Conservation (phyloP, 1,284 basidiomycete genomes). For the Cryptococcus wingfieldii region DNA sequence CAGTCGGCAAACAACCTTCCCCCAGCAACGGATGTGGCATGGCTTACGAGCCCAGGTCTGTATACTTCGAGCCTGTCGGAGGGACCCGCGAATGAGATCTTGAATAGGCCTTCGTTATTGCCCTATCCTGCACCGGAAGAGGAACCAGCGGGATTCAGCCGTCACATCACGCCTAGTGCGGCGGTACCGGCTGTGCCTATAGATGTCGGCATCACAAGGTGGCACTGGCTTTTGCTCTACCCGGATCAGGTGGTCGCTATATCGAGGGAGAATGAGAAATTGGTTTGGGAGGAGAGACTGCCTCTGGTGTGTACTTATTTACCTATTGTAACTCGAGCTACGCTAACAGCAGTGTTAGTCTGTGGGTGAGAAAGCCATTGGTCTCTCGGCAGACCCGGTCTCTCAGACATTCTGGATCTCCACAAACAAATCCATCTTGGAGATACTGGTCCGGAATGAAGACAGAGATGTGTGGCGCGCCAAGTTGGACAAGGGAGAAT, state of each 20-base stretch:
- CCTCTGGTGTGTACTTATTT: slow-evolving; percentile 62
- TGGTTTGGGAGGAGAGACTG: slow-evolving; percentile 77
- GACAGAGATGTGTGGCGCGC: slow-evolving; percentile 93
- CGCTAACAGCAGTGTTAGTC: slow-evolving; percentile 52
- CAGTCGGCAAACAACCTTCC: slow-evolving; percentile 48
- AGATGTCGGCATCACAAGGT: slow-evolving; percentile 81
- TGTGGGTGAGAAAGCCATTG: slow-evolving; percentile 65
- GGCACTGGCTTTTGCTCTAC: slow-evolving; percentile 87
- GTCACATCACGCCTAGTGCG: background rate
- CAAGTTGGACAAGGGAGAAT: slow-evolving; percentile 73
- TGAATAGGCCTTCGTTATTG: slow-evolving; percentile 33
- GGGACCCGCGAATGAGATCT: slow-evolving; percentile 30
- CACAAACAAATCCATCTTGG: slow-evolving; percentile 83
- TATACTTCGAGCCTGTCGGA: slow-evolving; percentile 63
- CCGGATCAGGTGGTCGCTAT: slow-evolving; percentile 72
- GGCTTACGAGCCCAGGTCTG: slow-evolving; percentile 87
- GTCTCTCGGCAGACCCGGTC: slow-evolving; percentile 74
- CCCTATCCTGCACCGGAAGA: slow-evolving; percentile 58
- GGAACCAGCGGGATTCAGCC: background rate
- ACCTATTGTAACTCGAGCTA: background rate
- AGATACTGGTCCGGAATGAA: slow-evolving; percentile 81
- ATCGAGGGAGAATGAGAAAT: slow-evolving; percentile 72
- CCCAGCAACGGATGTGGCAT: slow-evolving; percentile 65
- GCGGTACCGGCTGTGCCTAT: slow-evolving; percentile 53
- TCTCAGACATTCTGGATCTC: slow-evolving; percentile 93